These are phyloP conservation scores for Diaporthe vaccinii DNA, from an alignment of 2,329 filamentous ascomycete species.

Conservation along the genomic window DNA sequence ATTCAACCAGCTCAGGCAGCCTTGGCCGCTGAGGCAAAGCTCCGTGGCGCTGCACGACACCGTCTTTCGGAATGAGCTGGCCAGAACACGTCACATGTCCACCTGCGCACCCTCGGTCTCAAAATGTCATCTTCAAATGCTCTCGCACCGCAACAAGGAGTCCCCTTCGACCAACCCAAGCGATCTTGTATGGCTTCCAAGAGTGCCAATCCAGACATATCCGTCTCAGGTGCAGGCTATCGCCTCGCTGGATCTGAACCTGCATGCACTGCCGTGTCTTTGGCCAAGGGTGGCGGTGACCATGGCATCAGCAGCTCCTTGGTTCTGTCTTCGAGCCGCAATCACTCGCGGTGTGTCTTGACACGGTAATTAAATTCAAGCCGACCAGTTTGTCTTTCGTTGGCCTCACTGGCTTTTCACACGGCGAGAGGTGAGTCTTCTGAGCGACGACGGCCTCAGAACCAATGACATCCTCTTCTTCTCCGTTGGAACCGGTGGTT, in stretches of 20 bases:
- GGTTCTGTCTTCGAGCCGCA: neutral
- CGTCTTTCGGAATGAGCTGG: neutral
- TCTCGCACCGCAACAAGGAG: neutral
- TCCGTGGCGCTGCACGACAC: no score
- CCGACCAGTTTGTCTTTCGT: neutral
- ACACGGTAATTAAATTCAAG: neutral
- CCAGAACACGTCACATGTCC: neutral
- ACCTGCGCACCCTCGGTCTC: neutral
- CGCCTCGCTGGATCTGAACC: neutral
- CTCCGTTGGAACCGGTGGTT: neutral
- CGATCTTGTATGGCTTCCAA: neutral
- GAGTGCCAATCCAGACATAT: neutral
- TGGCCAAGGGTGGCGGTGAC: neutral
- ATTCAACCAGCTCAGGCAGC: neutral
- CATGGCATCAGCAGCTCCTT: neutral
- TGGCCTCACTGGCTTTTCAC: neutral
- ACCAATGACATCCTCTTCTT: constrained; percentile 7
- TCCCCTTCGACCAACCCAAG: neutral
- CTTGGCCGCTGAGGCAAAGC: neutral
- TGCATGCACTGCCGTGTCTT: neutral
- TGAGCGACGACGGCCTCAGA: neutral
- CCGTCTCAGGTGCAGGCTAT: neutral
- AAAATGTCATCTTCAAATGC: neutral
- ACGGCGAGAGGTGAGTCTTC: neutral
- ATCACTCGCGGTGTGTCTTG: neutral